These are phyloP conservation scores for Durotheca rogersii DNA, from an alignment of 495 filamentous ascomycete genomes.

Conservation along the genomic window DNA sequence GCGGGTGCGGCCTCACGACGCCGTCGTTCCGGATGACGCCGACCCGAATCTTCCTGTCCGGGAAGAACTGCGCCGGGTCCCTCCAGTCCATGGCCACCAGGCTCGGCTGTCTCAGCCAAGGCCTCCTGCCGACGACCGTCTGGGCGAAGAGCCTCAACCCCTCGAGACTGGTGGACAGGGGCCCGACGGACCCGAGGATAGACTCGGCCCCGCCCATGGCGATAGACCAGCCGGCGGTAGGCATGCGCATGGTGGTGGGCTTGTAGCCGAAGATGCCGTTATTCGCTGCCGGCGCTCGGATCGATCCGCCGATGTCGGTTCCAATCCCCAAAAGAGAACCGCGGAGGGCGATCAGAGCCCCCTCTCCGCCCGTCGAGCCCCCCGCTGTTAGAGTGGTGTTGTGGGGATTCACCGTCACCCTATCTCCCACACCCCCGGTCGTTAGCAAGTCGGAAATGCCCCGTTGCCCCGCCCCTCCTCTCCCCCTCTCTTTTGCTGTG, in stretches of 20 bases:
- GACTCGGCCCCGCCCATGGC: constrained; percentile 59
- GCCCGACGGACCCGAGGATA: constrained; percentile 62
- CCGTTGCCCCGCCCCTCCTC: no score
- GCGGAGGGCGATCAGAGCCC: constrained; percentile 58
- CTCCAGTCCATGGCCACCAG: constrained; percentile 63
- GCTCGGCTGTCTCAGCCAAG: constrained; percentile 62
- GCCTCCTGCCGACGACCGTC: constrained; percentile 56
- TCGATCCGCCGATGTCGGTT: constrained; percentile 68
- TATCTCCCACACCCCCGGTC: no score
- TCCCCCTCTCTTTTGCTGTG: no score
- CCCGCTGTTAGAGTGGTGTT: constrained; percentile 59
- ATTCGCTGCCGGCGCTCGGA: constrained; percentile 63
- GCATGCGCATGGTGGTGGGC: constrained; percentile 61
- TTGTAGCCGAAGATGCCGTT: constrained; percentile 66
- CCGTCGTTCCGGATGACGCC: constrained; percentile 72
- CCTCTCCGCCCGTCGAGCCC: constrained; percentile 68
- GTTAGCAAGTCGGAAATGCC: no score
- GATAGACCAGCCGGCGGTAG: constrained; percentile 48
- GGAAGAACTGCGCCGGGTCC: constrained; percentile 32
- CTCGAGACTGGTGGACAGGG: constrained; percentile 60
- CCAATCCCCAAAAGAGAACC: constrained; percentile 67
- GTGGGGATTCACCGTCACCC: constrained; percentile 57
- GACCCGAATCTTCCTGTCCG: constrained; percentile 55
- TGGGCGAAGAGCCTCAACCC: constrained; percentile 67
- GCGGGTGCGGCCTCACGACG: constrained; percentile 70